phyloP scores from a whole-genome alignment of 2,329 filamentous ascomycete species.

The Rutstroemia sp. region DNA sequence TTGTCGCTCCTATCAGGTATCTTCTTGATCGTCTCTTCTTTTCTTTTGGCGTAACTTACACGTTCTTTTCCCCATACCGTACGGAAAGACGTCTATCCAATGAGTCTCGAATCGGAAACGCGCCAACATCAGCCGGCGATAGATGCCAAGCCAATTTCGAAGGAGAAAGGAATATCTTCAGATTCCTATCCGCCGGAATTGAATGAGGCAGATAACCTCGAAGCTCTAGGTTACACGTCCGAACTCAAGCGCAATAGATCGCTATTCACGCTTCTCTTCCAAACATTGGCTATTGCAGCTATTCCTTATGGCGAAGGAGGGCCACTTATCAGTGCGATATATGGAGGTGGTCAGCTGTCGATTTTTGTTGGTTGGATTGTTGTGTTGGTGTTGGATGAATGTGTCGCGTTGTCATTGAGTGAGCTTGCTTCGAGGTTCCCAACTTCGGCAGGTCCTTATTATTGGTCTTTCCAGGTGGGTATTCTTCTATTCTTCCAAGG shows the following conservation, averaged over 20 bases:
- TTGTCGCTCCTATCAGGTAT: too few species aligned
- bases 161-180: neutral
- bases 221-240: constrained; percentile 46
- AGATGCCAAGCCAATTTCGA: neutral
- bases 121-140: constrained; percentile 5
- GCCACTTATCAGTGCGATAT: constrained; percentile 27
- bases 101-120: neutral
- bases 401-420: constrained; percentile 62
- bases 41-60: too few species aligned
- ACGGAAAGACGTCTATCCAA: too few species aligned
- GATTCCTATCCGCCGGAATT: constrained; percentile 1
- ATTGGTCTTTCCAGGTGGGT: constrained; percentile 63
- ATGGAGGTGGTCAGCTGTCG: constrained; percentile 39
- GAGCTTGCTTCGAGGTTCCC: constrained; percentile 72
- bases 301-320: constrained; percentile 44
- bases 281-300: constrained; percentile 52
- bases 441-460: constrained; percentile 72
- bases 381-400: constrained; percentile 48
- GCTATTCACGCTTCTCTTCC: constrained; percentile 52
- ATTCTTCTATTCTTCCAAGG: neutral
- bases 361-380: constrained; percentile 52
- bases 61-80: too few species aligned
- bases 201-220: constrained; percentile 20
- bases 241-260: constrained; percentile 52
- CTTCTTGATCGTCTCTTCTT: too few species aligned